phyloP scores from a whole-genome alignment of 441 rosid genomes.

The Gossypium gossypioides region DNA sequence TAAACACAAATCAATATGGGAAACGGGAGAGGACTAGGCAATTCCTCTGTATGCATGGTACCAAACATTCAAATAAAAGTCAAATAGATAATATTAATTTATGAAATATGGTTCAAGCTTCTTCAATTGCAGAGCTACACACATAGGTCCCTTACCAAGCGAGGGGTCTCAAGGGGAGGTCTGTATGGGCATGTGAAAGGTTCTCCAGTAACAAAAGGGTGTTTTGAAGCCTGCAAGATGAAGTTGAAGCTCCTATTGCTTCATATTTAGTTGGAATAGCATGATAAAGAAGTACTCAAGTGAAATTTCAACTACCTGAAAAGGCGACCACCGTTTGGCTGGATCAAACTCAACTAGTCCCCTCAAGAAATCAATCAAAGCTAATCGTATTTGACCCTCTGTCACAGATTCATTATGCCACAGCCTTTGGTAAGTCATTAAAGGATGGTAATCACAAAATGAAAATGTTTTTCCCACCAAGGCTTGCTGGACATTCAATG shows the following conservation, averaged over 20 bases:
- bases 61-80: constrained; percentile 4
- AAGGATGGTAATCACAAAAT: constrained; percentile 6
- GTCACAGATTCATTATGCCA: constrained; percentile 23
- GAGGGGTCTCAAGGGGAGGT: constrained; percentile 81
- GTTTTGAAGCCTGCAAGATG: constrained; percentile 80
- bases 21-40: neutral
- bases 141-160: constrained; percentile 49
- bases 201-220: constrained; percentile 97
- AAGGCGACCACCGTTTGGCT: constrained; percentile 97
- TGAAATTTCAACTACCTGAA: constrained; percentile 56
- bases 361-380: constrained; percentile 91
- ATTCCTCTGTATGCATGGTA: neutral
- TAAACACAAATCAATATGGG: neutral
- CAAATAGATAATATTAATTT: neutral
- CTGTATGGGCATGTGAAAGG: constrained; percentile 86
- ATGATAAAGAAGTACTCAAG: constrained; percentile 2
- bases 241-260: constrained; percentile 8
- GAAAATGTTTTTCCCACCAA: neutral
- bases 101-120: neutral
- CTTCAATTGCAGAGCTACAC: neutral
- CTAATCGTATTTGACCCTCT: constrained; percentile 82
- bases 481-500: constrained; percentile 1
- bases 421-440: constrained; percentile 12
- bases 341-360: constrained; percentile 99
- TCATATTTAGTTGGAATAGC: constrained; percentile 6